Evolutionary conservation across 192 early-diverging fungal genomes (phyloP), one percentile per base, ranked within the genome.

Genomic region (Podila minutissima): DNA sequence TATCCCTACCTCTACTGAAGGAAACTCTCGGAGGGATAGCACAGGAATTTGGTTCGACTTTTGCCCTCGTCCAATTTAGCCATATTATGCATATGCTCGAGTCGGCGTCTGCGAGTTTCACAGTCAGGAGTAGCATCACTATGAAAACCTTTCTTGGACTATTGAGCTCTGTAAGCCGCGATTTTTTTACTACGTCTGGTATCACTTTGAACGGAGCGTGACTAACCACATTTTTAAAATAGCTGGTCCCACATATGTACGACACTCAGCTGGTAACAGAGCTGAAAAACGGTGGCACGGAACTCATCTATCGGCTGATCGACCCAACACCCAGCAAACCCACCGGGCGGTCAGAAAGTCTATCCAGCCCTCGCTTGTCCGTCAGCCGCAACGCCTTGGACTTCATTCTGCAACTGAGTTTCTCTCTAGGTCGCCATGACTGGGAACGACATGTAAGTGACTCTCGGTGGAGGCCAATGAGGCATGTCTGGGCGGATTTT

Each of bases 1-100:
- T 73, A 2, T 72, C 79, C 12, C 59, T 84, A 20, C 71, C 77
- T 2, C 58, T 85, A 20, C 28, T 87, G 7, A 66, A 83, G 53
- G 71, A 83, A 17, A 82, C 86, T 13, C 62, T 87, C 3, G 65
- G 83, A 20, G 76, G 74, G 11, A 89, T 90, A 28, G 82, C 82
- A 51, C 59, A 71, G 4, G 74, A 82, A 26, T 90, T 90, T 83
- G 89, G 89, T 19, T 86, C 84, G n/a, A 89, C 89, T 2, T 90
- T 90, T 76, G 85, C 85, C 0, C 58, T 86, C 6, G 74, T 90
- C 11, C 89, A 90, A 57, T 86, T 86, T 46, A 71, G 82, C 1
- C 86, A 90, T 60, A 83, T 88, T 31, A 86, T 89, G 46, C 69
- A 83, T 19, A 11, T 87, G 28, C 72, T 90, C 19, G 84, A 88